Base-by-base conservation (phyloP, 331 rosid genomes). In the Telfairia occidentalis region DNA sequence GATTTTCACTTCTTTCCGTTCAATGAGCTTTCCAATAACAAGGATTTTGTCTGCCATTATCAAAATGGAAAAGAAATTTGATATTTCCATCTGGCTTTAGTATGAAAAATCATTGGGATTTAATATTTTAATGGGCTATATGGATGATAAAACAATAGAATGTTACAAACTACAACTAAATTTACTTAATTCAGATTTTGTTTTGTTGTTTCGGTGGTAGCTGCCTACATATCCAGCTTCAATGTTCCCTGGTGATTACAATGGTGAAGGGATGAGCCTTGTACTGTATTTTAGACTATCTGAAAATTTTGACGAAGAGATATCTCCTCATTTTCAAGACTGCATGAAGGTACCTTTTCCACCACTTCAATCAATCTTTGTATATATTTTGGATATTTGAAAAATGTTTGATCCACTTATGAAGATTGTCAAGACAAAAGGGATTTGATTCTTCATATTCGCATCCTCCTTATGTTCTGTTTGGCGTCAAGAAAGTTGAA, bases 241-340 rank as follows among this genome's bases (percentile, higher is more conserved):
- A 5, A 77, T 94, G 86, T 94, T 91, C 84, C 77, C 78, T 9
- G 95, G 98, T 50, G 96, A 91, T 18, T 84, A 79, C 28, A 75
- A 88, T 43, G 98, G 98, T 4, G 97, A 94, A 84, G 96, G 98
- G 80, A 83, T 94, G 92, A 91, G 92, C 80, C 96, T 94, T 79
- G 97, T 94, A 3, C 79, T 94, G 50, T 91, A 91, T 80, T 94
- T 94, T 66, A 91, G 78, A 81, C 76, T 91, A 46, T 84, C 87
- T 2, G 92, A 94, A 55, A 81, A 81, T 76, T 89, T 86, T 13
- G 96, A 88, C 52, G 57, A 71, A 43, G 92, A 91, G 71, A 85
- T 87, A 81, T 88, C 96, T 18, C 67, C 70, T 53, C 81, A 74
- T 28, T 87, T 88, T 75, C 90, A 79, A 60, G 88, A 86, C 15